These are phyloP conservation scores for Kappamyces sp. DNA, from an alignment of 192 early-diverging fungal species.

Conservation along the genomic window DNA sequence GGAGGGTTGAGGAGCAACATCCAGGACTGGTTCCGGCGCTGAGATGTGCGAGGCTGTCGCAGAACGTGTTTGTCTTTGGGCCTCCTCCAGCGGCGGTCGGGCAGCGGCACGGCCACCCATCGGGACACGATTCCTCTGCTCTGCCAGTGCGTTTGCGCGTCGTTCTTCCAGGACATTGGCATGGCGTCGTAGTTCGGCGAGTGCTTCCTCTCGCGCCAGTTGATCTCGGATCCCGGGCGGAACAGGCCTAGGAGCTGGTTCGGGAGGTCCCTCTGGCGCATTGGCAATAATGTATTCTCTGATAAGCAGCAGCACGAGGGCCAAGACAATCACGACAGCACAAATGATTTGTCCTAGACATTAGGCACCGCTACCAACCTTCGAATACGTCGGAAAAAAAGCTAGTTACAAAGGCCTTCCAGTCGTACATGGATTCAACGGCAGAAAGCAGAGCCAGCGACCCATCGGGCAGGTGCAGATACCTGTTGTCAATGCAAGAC, in stretches of 20 bases:
- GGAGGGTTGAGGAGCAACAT: too few species aligned
- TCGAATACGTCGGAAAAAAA: constrained; percentile 61
- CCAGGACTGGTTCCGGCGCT: too few species aligned
- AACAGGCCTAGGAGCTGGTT: neutral
- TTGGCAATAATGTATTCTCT: constrained; percentile 84
- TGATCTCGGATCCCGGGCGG: neutral
- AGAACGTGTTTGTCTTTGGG: too few species aligned
- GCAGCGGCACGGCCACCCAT: too few species aligned
- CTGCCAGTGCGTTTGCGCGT: too few species aligned
- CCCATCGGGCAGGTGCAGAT: neutral
- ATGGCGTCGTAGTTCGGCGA: too few species aligned
- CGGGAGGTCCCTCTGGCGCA: constrained; percentile 28
- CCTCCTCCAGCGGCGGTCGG: too few species aligned
- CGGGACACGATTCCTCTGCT: too few species aligned
- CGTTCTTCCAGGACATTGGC: too few species aligned
- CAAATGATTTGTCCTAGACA: constrained; percentile 62
- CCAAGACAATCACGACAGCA: constrained; percentile 65
- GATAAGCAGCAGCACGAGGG: constrained; percentile 73
- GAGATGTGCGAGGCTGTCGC: too few species aligned
- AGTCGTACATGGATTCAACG: constrained; percentile 5
- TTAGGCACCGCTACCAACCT: constrained; percentile 19
- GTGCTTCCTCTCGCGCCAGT: neutral
- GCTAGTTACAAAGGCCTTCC: neutral
- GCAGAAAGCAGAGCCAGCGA: neutral
- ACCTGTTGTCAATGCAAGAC: too few species aligned